Base-by-base conservation (phyloP, 176 grass and related monocot genomes). In the Cocos nucifera region DNA sequence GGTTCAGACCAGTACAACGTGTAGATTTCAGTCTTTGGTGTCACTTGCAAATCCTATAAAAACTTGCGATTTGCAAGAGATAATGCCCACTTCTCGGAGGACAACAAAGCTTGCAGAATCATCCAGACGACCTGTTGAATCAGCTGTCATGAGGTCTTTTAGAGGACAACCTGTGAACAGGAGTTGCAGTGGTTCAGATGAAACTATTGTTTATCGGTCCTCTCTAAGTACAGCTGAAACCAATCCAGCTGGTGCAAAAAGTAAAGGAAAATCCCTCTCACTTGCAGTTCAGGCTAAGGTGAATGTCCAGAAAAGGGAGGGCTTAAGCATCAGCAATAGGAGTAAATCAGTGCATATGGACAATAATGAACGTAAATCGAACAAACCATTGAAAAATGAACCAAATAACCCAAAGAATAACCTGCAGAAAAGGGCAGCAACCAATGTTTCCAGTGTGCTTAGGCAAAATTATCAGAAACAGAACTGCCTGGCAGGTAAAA, bases 391-490 rank as follows among this genome's bases (percentile, higher is more conserved):
- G 35, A 73, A 75, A 57, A 75, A 61, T 21, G 76, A 81, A 61
- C 63, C 79, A 51, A 86, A 69, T 73, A 62, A 50, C 63, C 74
- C 81, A 56, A 89, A 70, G 49, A 89, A 67, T 54, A 95, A 81
- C 71, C 79, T 80, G 9, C 73, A 80, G 56, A 86, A 83, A 64
- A 95, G 89, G 65, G 50, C 69, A 32, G 54, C 66, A 19, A 61
- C 57, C 51, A 77, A 65, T 76, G 65, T 21, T 71, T 84, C 77
- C 27, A 51, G 75, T 54, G 68, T 87, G 26, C 78, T 95, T 60
- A 64, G 74, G 8, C 86, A 95, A 67, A 95, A 95, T 72, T 84
- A 89, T 67, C 90, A 84, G 74, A 95, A 95, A 57, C 79, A 95
- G 76, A 89, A 95, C 75, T 87, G 79, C 66, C 17, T 75, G 6